Percentiles rank a stretch among this genome's conserved stretches.
These are phyloP conservation scores for Pythium pyrilobum DNA, from an alignment of 352 stramenopile species.

Conservation along the genomic window DNA sequence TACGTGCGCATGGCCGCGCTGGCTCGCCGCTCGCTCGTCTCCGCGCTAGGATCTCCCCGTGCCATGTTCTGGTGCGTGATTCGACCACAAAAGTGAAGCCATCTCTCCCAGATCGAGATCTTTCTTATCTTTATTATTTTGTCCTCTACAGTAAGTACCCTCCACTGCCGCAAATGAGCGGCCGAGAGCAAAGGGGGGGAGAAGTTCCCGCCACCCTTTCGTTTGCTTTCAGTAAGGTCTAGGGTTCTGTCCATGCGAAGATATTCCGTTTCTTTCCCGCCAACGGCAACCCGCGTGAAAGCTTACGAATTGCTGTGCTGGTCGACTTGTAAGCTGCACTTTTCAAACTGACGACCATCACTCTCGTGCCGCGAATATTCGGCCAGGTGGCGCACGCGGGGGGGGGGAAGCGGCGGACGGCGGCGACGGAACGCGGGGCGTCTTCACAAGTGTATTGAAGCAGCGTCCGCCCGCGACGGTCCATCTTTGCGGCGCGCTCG, in stretches of 20 bases:
- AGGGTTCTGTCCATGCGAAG: slow-evolving; percentile 1
- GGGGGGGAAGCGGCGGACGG: slow-evolving; percentile 7
- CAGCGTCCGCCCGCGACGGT: slow-evolving; percentile 1
- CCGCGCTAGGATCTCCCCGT: too few species aligned
- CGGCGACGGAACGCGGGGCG: background rate
- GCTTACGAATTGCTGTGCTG: background rate
- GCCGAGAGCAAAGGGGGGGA: slow-evolving; percentile 6
- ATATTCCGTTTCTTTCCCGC: background rate
- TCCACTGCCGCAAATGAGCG: slow-evolving; percentile 1
- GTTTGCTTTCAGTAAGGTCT: background rate
- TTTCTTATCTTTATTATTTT: background rate
- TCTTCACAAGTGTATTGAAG: slow-evolving; percentile 18
- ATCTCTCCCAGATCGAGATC: slow-evolving; percentile 1
- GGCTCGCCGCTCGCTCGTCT: too few species aligned
- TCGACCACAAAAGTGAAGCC: background rate
- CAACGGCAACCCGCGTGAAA: background rate
- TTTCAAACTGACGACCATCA: slow-evolving; percentile 16
- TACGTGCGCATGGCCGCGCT: too few species aligned
- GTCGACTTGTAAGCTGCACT: slow-evolving; percentile 4
- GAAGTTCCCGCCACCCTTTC: background rate
- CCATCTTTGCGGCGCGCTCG: slow-evolving; percentile 16
- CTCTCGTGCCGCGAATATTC: slow-evolving; percentile 18
- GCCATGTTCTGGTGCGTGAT: background rate
- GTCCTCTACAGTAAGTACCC: background rate
- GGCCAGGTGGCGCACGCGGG: slow-evolving; percentile 11